Evolutionary conservation across 331 rosid genomes (phyloP).

Genomic region (Quercus phellos): DNA sequence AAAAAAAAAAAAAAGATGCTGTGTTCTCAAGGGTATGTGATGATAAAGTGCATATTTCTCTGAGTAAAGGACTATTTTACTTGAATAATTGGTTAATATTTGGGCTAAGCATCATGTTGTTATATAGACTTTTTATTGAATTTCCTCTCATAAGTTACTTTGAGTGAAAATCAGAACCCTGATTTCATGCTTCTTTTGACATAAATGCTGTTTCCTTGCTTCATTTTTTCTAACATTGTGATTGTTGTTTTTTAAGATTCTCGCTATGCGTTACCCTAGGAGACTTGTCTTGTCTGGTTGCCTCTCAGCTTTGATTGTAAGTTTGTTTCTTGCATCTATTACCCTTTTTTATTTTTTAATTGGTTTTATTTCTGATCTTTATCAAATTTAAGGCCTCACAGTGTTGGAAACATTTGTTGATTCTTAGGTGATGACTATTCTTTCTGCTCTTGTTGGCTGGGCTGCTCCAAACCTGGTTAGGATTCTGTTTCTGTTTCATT

Average conservation of each 20-base stretch:
- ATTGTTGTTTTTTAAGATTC: conserved; percentile 51
- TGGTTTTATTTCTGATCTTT: neutral
- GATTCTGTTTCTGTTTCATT: conserved; percentile 9
- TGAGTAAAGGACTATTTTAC: neutral
- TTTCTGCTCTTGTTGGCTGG: conserved; percentile 91
- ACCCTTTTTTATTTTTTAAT: neutral
- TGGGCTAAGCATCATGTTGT: neutral
- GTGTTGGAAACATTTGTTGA: conserved; percentile 24
- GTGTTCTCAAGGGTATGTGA: neutral
- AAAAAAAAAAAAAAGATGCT: neutral
- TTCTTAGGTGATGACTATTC: conserved; percentile 86
- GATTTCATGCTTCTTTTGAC: neutral
- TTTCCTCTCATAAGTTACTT: neutral
- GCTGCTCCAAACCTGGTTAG: conserved; percentile 97
- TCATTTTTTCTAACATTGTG: conserved; percentile 5
- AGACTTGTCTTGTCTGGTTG: conserved; percentile 87
- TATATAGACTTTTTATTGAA: neutral
- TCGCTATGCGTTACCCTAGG: conserved; percentile 96
- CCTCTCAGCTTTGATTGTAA: conserved; percentile 83
- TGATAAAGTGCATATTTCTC: neutral
- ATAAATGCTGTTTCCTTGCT: neutral
- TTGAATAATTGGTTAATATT: neutral
- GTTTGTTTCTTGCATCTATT: conserved; percentile 23
- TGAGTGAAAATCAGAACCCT: neutral
- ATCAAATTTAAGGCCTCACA: conserved; percentile 5